These are phyloP conservation scores for Geotrichum ghanense DNA, from an alignment of 805 yeast species.

Conservation along the genomic window DNA sequence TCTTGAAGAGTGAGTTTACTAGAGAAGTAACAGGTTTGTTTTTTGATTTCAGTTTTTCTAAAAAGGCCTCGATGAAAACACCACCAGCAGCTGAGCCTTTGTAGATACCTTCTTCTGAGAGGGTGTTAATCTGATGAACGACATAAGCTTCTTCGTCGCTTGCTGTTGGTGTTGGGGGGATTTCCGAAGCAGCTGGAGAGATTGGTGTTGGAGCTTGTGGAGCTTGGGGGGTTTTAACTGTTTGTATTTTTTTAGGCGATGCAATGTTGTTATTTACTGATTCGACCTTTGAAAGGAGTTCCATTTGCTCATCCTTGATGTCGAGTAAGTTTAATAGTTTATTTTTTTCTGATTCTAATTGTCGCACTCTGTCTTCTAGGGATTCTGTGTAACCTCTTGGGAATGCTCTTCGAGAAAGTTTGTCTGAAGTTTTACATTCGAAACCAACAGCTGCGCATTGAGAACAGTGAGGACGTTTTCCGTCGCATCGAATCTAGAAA, in stretches of 20 bases:
- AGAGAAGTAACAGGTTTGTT: slow-evolving; percentile 15
- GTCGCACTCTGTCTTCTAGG: slow-evolving; percentile 77
- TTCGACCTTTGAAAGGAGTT: slow-evolving; percentile 26
- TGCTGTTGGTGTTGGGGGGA: background rate
- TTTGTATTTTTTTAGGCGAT: background rate
- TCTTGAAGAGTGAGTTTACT: slow-evolving; percentile 6
- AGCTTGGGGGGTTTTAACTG: background rate
- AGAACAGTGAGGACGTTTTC: slow-evolving; percentile 56
- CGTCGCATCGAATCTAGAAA: slow-evolving; percentile 52
- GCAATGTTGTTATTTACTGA: slow-evolving; percentile 3
- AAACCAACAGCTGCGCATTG: slow-evolving; percentile 78
- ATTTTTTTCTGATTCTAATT: slow-evolving; percentile 70
- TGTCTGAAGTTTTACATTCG: slow-evolving; percentile 81
- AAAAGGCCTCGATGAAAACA: slow-evolving; percentile 19
- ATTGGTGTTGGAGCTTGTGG: background rate
- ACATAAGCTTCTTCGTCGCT: slow-evolving; percentile 15
- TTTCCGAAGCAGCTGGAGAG: background rate
- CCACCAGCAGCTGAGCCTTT: slow-evolving; percentile 27
- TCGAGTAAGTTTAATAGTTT: slow-evolving; percentile 53
- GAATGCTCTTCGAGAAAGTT: slow-evolving; percentile 72
- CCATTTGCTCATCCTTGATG: slow-evolving; percentile 52
- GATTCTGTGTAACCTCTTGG: slow-evolving; percentile 91
- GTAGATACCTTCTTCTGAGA: slow-evolving; percentile 23
- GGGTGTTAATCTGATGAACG: slow-evolving; percentile 17
- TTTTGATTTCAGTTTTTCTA: slow-evolving; percentile 19